These are phyloP conservation scores for Albizia julibrissin DNA, from an alignment of 306 rosid genomes.

Conservation along the genomic window DNA sequence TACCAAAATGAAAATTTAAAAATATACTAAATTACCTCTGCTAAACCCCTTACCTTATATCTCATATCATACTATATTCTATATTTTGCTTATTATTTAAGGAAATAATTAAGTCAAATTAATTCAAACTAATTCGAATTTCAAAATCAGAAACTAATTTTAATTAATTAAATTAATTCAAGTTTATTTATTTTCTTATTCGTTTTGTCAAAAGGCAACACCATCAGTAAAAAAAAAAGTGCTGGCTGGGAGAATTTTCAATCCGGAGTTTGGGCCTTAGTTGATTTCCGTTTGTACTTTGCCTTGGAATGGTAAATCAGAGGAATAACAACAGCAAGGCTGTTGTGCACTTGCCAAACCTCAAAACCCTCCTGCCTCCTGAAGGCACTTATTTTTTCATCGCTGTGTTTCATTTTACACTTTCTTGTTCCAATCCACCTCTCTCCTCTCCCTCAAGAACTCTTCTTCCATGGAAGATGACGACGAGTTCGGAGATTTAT, in stretches of 20 bases:
- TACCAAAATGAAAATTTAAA: too few species aligned
- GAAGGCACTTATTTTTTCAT: background rate
- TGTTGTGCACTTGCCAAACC: background rate
- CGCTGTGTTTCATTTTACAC: background rate
- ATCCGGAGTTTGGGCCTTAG: background rate
- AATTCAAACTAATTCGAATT: too few species aligned
- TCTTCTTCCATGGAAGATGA: slow-evolving; percentile 81
- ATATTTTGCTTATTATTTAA: too few species aligned
- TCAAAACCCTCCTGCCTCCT: slow-evolving; percentile 35
- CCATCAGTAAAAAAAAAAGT: too few species aligned
- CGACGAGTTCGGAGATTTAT: slow-evolving; percentile 99
- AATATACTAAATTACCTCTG: too few species aligned
- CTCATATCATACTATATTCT: too few species aligned
- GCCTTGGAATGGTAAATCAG: background rate
- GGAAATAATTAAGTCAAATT: too few species aligned
- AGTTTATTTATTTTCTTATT: too few species aligned
- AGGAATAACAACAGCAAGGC: background rate
- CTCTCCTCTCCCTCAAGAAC: background rate
- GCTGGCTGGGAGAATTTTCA: background rate
- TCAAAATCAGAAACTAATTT: too few species aligned
- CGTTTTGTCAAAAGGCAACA: too few species aligned
- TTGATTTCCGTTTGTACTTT: background rate
- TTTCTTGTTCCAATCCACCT: background rate
- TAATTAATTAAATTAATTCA: too few species aligned
- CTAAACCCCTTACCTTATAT: too few species aligned